Conservation (phyloP, 2,329 filamentous ascomycete species). For the Alternaria arborescens region DNA sequence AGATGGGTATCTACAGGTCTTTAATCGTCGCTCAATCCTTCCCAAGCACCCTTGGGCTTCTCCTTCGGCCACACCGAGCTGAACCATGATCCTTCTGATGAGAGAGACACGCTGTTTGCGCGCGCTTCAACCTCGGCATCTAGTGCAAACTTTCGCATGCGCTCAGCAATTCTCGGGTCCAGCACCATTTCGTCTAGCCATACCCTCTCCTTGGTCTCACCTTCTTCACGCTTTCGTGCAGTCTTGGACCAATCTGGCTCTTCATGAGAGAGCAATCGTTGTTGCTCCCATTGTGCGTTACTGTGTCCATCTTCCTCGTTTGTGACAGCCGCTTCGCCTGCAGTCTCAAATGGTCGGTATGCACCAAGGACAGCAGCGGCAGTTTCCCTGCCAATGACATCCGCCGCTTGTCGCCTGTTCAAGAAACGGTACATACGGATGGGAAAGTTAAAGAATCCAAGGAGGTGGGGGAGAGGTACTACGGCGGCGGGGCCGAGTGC, state of each 20-base stretch:
- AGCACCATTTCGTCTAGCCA: conserved; percentile 79
- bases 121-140: conserved; percentile 73
- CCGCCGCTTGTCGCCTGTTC: conserved; percentile 83
- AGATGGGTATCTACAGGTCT: conserved; percentile 26
- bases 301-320: conserved; percentile 43
- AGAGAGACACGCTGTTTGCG: conserved; percentile 52
- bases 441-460: conserved; percentile 91
- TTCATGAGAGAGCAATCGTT: conserved; percentile 71
- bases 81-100: conserved; percentile 38
- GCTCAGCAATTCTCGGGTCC: conserved; percentile 75
- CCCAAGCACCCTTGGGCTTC: conserved; percentile 46
- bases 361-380: conserved; percentile 79
- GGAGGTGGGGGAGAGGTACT: conserved; percentile 84
- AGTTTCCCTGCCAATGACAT: conserved; percentile 85
- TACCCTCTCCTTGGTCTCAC: conserved; percentile 65
- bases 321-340: conserved; percentile 37
- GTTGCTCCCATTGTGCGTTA: conserved; percentile 65
- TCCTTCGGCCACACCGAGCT: conserved; percentile 43
- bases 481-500: conserved; percentile 77
- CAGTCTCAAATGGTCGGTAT: conserved; percentile 56
- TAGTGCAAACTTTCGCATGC: conserved; percentile 84
- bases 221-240: conserved; percentile 65
- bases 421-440: conserved; percentile 88
- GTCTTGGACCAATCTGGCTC: conserved; percentile 86
- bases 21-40: conserved; percentile 43